These are phyloP conservation scores for Fraxinus americana DNA, from an alignment of 257 asterid species.

Conservation along the genomic window DNA sequence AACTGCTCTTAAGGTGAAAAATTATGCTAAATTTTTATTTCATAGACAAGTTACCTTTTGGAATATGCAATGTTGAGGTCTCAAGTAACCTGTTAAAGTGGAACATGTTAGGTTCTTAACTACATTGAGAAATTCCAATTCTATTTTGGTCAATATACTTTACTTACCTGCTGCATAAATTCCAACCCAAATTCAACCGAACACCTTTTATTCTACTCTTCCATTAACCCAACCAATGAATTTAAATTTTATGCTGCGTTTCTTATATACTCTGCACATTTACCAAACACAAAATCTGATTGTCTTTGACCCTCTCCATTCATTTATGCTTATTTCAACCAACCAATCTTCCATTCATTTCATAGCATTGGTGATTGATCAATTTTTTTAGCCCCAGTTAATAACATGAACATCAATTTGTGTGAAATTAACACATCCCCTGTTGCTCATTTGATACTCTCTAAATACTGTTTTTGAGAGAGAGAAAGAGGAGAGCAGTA, in stretches of 20 bases:
- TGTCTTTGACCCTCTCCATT: slow-evolving; percentile 1
- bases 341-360: slow-evolving; percentile 37
- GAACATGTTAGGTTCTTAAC: slow-evolving; percentile 21
- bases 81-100: slow-evolving; percentile 15
- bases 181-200: slow-evolving; percentile 37
- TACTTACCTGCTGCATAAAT: slow-evolving; percentile 20
- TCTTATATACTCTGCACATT: slow-evolving; percentile 11
- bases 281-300: slow-evolving; percentile 8
- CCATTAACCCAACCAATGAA: slow-evolving; percentile 35
- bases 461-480: slow-evolving; percentile 4
- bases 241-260: slow-evolving; percentile 18
- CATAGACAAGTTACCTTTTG: too few relatives aligned
- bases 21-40: too few relatives aligned
- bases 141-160: slow-evolving; percentile 8
- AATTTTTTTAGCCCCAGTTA: slow-evolving; percentile 25
- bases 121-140: slow-evolving; percentile 11
- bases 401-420: not conserved
- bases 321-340: slow-evolving; percentile 30
- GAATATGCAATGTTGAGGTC: not conserved
- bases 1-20: too few relatives aligned
- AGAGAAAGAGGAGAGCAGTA: slow-evolving; percentile 1
- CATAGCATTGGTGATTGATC: slow-evolving; percentile 30
- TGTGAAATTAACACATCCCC: not conserved
- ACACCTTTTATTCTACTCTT: slow-evolving; percentile 32
- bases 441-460: slow-evolving; percentile 35